Evolutionary conservation across 352 stramenopile species (phyloP).

Genomic region (Globisporangium perplexum): DNA sequence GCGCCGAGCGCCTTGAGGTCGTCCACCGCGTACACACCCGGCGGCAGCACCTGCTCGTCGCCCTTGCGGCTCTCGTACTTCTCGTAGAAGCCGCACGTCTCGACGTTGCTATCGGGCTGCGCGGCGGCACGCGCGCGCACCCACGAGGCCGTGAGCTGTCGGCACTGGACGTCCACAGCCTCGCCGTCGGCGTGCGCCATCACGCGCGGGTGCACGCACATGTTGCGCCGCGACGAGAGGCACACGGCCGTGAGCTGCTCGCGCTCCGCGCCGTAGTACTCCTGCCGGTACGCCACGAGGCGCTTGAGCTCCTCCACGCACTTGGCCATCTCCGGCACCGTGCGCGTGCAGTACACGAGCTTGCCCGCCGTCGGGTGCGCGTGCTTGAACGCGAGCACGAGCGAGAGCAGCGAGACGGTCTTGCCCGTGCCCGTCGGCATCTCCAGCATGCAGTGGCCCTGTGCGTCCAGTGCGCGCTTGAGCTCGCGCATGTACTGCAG

Average conservation of each 20-base stretch:
- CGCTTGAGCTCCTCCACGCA: conserved; percentile 97
- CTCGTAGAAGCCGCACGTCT: conserved; percentile 90
- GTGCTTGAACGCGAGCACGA: conserved; percentile 95
- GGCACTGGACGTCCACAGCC: conserved; percentile 94
- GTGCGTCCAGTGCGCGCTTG: conserved; percentile 96
- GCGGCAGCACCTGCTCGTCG: conserved; percentile 89
- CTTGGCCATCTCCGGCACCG: conserved; percentile 99
- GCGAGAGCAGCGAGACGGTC: conserved; percentile 95
- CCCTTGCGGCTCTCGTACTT: conserved; percentile 84
- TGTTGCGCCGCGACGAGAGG: conserved; percentile 93
- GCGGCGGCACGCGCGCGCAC: conserved; percentile 80
- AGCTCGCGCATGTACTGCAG: conserved; percentile 99
- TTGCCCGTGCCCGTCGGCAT: conserved; percentile 99
- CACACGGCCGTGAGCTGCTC: conserved; percentile 83
- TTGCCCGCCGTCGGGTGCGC: conserved; percentile 95
- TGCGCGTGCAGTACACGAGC: conserved; percentile 99
- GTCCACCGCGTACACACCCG: conserved; percentile 96
- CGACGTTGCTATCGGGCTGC: conserved; percentile 23
- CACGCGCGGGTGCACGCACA: conserved; percentile 97
- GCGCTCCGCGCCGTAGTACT: conserved; percentile 47
- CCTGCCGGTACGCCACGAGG: conserved; percentile 80
- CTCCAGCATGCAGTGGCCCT: conserved; percentile 96
- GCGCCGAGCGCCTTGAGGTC: conserved; percentile 93
- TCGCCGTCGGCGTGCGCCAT: conserved; percentile 96
- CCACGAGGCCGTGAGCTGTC: conserved; percentile 97